These are phyloP conservation scores for Hypoxylon cercidicola DNA, from an alignment of 495 filamentous ascomycete genomes.

Conservation along the genomic window DNA sequence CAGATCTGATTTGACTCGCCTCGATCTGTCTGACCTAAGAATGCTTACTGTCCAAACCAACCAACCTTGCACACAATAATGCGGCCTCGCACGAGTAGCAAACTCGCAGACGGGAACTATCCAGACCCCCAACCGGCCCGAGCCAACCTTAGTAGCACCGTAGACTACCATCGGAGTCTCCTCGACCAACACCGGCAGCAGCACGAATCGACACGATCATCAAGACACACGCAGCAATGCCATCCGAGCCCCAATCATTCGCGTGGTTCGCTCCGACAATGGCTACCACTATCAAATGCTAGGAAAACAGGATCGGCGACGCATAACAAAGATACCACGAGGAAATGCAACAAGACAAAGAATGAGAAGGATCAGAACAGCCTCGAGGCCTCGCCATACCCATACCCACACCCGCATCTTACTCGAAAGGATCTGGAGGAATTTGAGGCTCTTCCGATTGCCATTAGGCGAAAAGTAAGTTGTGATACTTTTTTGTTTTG, in stretches of 20 bases:
- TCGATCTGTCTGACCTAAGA: conserved; percentile 16
- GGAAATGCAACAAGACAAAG: conserved; percentile 26
- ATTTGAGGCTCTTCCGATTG: conserved; percentile 66
- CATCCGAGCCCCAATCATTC: conserved; percentile 26
- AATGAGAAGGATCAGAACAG: conserved; percentile 30
- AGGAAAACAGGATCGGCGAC: conserved; percentile 15
- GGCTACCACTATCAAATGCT: conserved; percentile 30
- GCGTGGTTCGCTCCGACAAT: conserved; percentile 37
- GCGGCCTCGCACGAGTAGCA: conserved; percentile 26
- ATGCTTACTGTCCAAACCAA: conserved; percentile 29
- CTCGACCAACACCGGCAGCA: conserved; percentile 39
- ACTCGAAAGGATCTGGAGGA: conserved; percentile 47
- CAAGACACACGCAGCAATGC: conserved; percentile 19
- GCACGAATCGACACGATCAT: conserved; percentile 17
- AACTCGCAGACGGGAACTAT: conserved; percentile 40
- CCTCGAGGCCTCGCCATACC: conserved; percentile 17
- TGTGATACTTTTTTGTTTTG: conserved; percentile 26
- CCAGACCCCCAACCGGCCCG: conserved; percentile 34
- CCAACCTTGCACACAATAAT: conserved; percentile 23
- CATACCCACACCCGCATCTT: conserved; percentile 34
- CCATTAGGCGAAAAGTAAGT: conserved; percentile 67
- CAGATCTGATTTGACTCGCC: conserved; percentile 7
- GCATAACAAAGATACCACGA: background rate
- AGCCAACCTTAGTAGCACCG: conserved; percentile 26
- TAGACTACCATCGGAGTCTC: conserved; percentile 42